Evolutionary conservation across 148 eudicot species (phyloP).

Genomic region (Arbutus unedo): DNA sequence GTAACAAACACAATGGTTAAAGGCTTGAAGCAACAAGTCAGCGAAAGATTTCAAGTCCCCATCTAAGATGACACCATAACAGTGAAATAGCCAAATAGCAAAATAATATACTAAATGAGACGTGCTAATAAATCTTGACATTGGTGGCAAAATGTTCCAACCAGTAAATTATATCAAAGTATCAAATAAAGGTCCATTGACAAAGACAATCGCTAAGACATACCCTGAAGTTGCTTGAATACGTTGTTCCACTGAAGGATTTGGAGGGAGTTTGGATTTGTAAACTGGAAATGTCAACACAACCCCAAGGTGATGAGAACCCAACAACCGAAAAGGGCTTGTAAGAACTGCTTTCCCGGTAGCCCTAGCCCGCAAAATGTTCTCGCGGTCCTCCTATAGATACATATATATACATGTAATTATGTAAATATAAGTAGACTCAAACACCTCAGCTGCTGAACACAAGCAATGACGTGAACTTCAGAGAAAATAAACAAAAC

Average conservation of each 20-base stretch:
- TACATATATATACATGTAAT: background rate
- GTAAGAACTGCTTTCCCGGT: slow-evolving; percentile 78
- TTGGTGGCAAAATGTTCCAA: background rate
- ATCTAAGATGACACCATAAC: too few species aligned
- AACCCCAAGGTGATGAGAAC: slow-evolving; percentile 73
- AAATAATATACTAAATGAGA: background rate
- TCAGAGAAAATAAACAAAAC: background rate
- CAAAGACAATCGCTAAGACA: slow-evolving; percentile 9
- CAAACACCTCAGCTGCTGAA: background rate
- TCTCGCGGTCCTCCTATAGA: slow-evolving; percentile 66
- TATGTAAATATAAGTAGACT: background rate
- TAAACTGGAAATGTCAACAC: slow-evolving; percentile 72
- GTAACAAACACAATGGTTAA: background rate
- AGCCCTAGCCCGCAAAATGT: slow-evolving; percentile 64
- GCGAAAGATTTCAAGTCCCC: background rate
- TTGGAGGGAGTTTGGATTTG: slow-evolving; percentile 47
- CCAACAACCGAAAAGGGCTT: slow-evolving; percentile 52
- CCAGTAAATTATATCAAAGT: background rate
- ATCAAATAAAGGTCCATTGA: background rate
- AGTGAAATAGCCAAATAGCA: too few species aligned
- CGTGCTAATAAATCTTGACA: slow-evolving; percentile 10
- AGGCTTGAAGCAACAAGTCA: background rate
- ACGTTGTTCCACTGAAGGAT: slow-evolving; percentile 47
- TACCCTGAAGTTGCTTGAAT: slow-evolving; percentile 67
- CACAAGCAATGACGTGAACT: background rate